Evolutionary conservation across 2,329 filamentous ascomycete genomes (phyloP).

Genomic region (Pseudodiploospora longispora): DNA sequence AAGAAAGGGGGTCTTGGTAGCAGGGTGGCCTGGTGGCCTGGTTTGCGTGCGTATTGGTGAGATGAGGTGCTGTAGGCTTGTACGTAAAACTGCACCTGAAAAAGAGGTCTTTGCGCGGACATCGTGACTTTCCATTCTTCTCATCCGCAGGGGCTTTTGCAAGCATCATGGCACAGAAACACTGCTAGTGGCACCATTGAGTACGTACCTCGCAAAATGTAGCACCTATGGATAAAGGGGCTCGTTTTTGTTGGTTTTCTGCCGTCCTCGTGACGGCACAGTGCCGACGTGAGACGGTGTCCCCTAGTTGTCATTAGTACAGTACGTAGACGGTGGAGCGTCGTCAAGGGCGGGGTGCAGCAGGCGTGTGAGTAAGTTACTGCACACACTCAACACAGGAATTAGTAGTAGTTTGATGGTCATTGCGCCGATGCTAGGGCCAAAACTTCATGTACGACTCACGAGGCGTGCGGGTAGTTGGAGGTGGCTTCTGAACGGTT

Average conservation of each 20-base stretch:
- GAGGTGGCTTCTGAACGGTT: too few relatives aligned
- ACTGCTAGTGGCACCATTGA: too few relatives aligned
- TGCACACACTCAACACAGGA: too few relatives aligned
- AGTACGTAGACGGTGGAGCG: background rate
- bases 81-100: constrained; percentile 8
- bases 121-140: constrained; percentile 10
- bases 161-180: too few relatives aligned
- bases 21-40: background rate
- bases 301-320: constrained; percentile 1
- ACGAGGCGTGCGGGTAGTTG: too few relatives aligned
- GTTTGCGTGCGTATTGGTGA: constrained; percentile 7
- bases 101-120: constrained; percentile 1
- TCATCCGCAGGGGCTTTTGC: too few relatives aligned
- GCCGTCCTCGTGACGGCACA: constrained; percentile 20
- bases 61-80: constrained; percentile 11
- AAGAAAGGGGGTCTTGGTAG: background rate
- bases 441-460: too few relatives aligned
- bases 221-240: constrained; percentile 2
- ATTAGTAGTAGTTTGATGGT: too few relatives aligned
- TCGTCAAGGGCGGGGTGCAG: too few relatives aligned
- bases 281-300: constrained; percentile 12
- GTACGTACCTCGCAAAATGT: background rate
- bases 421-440: too few relatives aligned
- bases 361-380: too few relatives aligned
- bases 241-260: constrained; percentile 9